phyloP scores from a whole-genome alignment of 2,329 filamentous ascomycete species.

The Onygenales sp. region DNA sequence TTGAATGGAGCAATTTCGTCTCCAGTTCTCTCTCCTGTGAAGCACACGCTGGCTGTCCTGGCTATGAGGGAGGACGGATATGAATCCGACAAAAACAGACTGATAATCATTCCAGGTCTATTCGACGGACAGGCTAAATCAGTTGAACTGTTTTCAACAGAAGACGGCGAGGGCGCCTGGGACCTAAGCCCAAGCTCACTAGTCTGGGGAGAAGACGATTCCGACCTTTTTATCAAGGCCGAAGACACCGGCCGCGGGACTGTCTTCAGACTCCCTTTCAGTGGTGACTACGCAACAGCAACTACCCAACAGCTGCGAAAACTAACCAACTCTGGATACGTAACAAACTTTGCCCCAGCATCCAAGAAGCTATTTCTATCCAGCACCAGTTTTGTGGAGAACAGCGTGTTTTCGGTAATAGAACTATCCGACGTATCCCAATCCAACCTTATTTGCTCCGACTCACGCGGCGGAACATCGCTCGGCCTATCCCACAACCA shows the following conservation, averaged over 20 bases:
- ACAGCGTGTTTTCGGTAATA: conserved; percentile 30
- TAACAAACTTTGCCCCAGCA: conserved; percentile 29
- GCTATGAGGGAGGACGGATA: conserved; percentile 37
- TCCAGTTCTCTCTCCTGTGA: conserved; percentile 36
- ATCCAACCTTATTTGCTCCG: conserved; percentile 29
- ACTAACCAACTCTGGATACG: conserved; percentile 32
- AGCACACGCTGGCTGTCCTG: conserved; percentile 33
- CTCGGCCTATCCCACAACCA: conserved; percentile 34
- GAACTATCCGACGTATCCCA: conserved; percentile 21
- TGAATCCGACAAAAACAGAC: conserved; percentile 38
- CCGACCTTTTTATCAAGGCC: conserved; percentile 30
- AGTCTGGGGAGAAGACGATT: conserved; percentile 33
- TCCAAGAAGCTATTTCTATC: conserved; percentile 31
- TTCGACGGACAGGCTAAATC: conserved; percentile 18
- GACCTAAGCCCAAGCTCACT: conserved; percentile 31
- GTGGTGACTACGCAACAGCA: conserved; percentile 19
- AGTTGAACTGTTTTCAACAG: conserved; percentile 28
- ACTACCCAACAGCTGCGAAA: conserved; percentile 25
- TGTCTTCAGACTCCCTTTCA: conserved; percentile 23
- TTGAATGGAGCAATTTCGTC: conserved; percentile 36
- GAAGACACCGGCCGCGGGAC: conserved; percentile 34
- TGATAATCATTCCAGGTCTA: conserved; percentile 29
- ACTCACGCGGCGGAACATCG: conserved; percentile 24
- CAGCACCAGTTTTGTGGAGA: conserved; percentile 36
- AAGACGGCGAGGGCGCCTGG: conserved; percentile 32